A percentile compares a stretch with the other conserved stretches of the same genome.
Evolutionary conservation across 2,329 filamentous ascomycete genomes (phyloP).

Genomic region (Niveomyces coronatus): DNA sequence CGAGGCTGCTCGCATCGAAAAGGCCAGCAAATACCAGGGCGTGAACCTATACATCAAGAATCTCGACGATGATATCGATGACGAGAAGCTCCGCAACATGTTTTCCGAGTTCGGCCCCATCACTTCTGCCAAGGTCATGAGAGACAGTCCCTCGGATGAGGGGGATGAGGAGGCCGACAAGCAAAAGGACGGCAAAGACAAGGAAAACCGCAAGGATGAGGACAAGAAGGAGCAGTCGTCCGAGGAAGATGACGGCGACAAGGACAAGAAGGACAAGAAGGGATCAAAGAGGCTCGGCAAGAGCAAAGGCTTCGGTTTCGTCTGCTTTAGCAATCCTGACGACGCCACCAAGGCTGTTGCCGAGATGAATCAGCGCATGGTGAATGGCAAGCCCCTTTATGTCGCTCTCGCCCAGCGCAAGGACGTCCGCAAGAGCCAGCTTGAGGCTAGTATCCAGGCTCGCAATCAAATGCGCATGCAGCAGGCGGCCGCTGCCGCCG

Average conservation of each 20-base stretch:
- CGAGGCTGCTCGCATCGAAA: conserved; percentile 93
- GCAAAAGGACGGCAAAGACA: conserved; percentile 40
- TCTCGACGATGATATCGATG: conserved; percentile 90
- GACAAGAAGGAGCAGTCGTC: conserved; percentile 34
- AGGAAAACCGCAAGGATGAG: conserved; percentile 40
- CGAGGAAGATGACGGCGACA: conserved; percentile 34
- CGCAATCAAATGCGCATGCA: conserved; percentile 98
- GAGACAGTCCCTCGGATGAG: conserved; percentile 55
- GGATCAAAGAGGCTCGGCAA: conserved; percentile 69
- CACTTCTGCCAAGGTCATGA: conserved; percentile 99
- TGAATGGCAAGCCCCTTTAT: conserved; percentile 92
- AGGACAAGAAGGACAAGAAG: conserved; percentile 48
- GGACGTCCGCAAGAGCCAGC: conserved; percentile 98
- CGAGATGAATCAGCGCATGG: conserved; percentile 99
- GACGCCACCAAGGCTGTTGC: conserved; percentile 98
- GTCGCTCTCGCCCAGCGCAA: conserved; percentile 98
- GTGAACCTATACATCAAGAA: conserved; percentile 99
- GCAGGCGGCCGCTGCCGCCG: conserved; percentile 83
- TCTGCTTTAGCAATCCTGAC: conserved; percentile 99
- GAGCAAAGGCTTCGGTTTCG: conserved; percentile 99
- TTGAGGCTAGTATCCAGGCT: conserved; percentile 98
- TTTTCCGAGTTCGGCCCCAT: conserved; percentile 89
- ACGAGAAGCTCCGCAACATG: conserved; percentile 92
- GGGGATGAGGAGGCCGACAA: conserved; percentile 46
- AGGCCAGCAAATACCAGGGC: conserved; percentile 98